phyloP scores from a whole-genome alignment of 2,329 filamentous ascomycete genomes.

The Cercospora zeae-maydis region DNA sequence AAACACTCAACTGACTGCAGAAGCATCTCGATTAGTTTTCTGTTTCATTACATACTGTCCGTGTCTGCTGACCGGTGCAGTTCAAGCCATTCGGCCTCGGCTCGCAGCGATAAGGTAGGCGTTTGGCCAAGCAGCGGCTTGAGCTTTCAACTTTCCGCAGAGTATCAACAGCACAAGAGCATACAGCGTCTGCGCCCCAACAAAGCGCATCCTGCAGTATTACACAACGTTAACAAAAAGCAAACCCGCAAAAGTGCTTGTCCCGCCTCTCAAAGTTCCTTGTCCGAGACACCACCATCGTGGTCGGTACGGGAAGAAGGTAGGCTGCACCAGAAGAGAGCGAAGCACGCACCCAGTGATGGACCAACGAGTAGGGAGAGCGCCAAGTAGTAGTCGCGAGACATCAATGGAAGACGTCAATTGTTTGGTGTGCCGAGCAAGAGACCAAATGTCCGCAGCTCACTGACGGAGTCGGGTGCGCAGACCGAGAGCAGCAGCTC shows the following conservation, averaged over 20 bases:
- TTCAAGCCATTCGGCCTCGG: neutral
- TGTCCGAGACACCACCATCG: neutral
- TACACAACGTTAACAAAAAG: neutral
- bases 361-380: neutral
- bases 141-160: neutral
- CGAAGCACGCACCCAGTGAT: no score
- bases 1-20: no score
- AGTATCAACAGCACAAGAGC: neutral
- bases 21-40: neutral
- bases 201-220: neutral
- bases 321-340: neutral
- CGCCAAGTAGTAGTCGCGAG: neutral
- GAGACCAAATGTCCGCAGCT: neutral
- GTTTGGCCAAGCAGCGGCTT: no score
- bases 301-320: neutral
- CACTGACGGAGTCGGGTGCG: neutral
- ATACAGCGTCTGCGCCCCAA: neutral
- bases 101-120: neutral
- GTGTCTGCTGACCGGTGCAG: neutral
- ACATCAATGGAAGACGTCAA: neutral
- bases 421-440: neutral
- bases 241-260: neutral
- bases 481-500: constrained; percentile 9
- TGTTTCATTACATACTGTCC: neutral
- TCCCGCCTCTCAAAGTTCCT: neutral